Evolutionary conservation across 2,329 filamentous ascomycete genomes (phyloP).

Genomic region (Alternaria sp.): DNA sequence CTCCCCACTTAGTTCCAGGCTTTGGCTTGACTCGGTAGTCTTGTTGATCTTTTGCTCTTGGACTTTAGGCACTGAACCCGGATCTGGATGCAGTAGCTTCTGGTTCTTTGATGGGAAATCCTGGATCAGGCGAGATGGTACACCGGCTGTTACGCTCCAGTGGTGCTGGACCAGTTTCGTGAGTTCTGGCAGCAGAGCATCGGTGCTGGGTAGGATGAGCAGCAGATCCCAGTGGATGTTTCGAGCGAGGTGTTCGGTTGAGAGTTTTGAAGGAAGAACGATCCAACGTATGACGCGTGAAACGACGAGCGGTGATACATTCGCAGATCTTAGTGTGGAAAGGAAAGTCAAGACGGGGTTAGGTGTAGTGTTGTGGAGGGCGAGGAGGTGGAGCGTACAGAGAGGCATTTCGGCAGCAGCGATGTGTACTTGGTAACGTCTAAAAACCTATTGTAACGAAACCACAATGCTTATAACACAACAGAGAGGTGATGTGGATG

Average conservation of each 20-base stretch:
- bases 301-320: slow-evolving; percentile 54
- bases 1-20: slow-evolving; percentile 63
- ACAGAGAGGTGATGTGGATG: slow-evolving; percentile 1
- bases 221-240: slow-evolving; percentile 60
- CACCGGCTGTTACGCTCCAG: slow-evolving; percentile 54
- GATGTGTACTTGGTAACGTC: not conserved
- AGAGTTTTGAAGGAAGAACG: slow-evolving; percentile 57
- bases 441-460: not conserved
- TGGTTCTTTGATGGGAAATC: slow-evolving; percentile 52
- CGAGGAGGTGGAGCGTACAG: slow-evolving; percentile 58
- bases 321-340: slow-evolving; percentile 45
- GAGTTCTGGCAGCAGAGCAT: slow-evolving; percentile 40
- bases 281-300: slow-evolving; percentile 60
- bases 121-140: slow-evolving; percentile 55
- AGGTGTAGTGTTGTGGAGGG: slow-evolving; percentile 50
- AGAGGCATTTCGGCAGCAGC: slow-evolving; percentile 56
- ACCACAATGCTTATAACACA: not conserved
- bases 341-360: slow-evolving; percentile 53
- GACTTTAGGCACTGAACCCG: slow-evolving; percentile 48
- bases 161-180: slow-evolving; percentile 36
- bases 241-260: slow-evolving; percentile 51
- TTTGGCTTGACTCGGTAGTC: slow-evolving; percentile 29
- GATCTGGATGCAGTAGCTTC: slow-evolving; percentile 50
- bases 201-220: slow-evolving; percentile 52
- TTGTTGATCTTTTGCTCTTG: slow-evolving; percentile 33